phyloP scores from a whole-genome alignment of 306 rosid genomes.

The Vigna mungo region DNA sequence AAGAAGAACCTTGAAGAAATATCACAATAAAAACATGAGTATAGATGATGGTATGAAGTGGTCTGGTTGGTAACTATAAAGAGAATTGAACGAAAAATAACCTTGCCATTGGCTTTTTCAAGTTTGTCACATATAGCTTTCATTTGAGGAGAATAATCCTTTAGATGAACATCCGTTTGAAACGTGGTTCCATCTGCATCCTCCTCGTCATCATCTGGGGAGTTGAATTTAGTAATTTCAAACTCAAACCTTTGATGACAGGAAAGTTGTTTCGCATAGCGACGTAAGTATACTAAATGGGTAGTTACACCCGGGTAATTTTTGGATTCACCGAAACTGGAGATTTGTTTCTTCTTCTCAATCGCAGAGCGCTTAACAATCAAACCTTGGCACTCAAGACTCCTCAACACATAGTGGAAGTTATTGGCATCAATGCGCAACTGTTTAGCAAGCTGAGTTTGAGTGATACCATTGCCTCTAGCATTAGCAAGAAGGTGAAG shows the following conservation, averaged over 20 bases:
- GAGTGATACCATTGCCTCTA: conserved; percentile 75
- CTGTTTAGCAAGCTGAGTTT: conserved; percentile 71
- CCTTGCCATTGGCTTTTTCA: conserved; percentile 85
- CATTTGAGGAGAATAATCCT: conserved; percentile 78
- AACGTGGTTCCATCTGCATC: conserved; percentile 34
- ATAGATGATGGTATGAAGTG: background rate
- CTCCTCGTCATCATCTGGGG: conserved; percentile 32
- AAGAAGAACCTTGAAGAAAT: conserved; percentile 76
- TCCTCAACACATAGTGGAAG: conserved; percentile 68
- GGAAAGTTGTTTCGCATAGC: conserved; percentile 72
- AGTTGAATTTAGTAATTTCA: conserved; percentile 58
- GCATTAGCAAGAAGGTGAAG: conserved; percentile 77
- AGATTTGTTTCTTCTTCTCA: conserved; percentile 68
- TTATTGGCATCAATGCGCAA: conserved; percentile 69
- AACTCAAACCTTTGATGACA: conserved; percentile 74
- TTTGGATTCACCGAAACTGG: conserved; percentile 52
- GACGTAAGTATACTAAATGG: conserved; percentile 76
- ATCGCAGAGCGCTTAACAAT: conserved; percentile 75
- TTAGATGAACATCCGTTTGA: conserved; percentile 65
- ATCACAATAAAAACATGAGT: conserved; percentile 38
- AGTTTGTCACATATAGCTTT: conserved; percentile 75
- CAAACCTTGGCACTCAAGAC: conserved; percentile 83
- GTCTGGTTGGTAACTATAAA: background rate
- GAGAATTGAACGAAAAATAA: conserved; percentile 36
- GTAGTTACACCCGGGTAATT: conserved; percentile 60